Evolutionary conservation across 2,329 filamentous ascomycete species (phyloP), one percentile per base, ranked within the genome.

Genomic region (Ceratocystis eucalypticola): DNA sequence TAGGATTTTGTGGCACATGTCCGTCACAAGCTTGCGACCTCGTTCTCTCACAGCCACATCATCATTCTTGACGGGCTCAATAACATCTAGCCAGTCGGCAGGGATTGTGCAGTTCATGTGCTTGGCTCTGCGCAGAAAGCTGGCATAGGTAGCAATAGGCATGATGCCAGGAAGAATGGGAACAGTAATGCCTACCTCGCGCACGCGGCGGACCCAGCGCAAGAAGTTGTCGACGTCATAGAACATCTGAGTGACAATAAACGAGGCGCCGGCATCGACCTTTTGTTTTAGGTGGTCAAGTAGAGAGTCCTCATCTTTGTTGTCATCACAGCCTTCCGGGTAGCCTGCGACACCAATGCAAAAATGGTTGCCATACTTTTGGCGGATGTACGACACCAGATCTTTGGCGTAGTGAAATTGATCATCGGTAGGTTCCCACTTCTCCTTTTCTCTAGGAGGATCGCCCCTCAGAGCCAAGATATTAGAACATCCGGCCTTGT

Each of bases 231-330:
- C 93, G 62, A 85, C 92, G 73, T 99, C 93, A 79, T 99, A 99
- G 78, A 97, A 97, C 94, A 99, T 99, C 78, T 99, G 94, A 0
- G 94, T 97, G 65, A 99, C 89, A 70, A 99, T 89, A 74, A 97
- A 99, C 5, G 88, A 88, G 69, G 88, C 92, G 64, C 94, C 94
- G 68, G 90, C 89, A 74, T 99, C 94, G 44, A 97, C 87, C 79
- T 99, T 99, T 76, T 97, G 89, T 79, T 97, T 97, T 73, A 99
- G 78, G 75, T 97, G 94, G 70, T 94, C 87, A 69, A 99, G 84
- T 72, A 99, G 82, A 68, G 84, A 77, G 61, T 96, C 91, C 65
- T 91, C 87, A 72, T 96, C 86, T 71, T 89, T 85, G 74, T 96
- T 91, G 75, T 97, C 94, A 72, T 99, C 94, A 71, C 88, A 91